A percentile compares a stretch with the other conserved stretches of the same genome.
Conservation (phyloP, 23 red algal species). For the Pyropia haitanensis region DNA sequence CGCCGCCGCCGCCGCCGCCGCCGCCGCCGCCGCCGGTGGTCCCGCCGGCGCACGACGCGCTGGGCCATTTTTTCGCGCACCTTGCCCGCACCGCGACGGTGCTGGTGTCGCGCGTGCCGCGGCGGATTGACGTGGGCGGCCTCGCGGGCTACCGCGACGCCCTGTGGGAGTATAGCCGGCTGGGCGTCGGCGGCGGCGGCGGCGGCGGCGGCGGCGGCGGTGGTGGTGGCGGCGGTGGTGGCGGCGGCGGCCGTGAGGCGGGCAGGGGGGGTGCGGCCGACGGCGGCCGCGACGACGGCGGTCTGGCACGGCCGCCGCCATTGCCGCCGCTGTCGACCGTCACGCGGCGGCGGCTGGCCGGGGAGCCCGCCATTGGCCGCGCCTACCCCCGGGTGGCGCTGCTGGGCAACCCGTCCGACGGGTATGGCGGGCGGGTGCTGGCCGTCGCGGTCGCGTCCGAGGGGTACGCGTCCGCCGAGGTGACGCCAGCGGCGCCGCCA, state of each 20-base stretch:
- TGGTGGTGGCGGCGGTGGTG: too few relatives aligned
- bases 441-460: conserved; percentile 26
- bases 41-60: conserved; percentile 15
- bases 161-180: conserved; percentile 6
- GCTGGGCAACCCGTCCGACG: conserved; percentile 68
- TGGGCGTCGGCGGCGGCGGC: too few relatives aligned
- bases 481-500: too few relatives aligned
- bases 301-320: too few relatives aligned
- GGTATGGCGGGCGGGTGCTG: conserved; percentile 55
- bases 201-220: neutral
- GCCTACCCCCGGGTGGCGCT: conserved; percentile 55
- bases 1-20: too few relatives aligned
- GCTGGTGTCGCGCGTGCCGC: conserved; percentile 7
- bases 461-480: conserved; percentile 24
- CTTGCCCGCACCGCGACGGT: neutral
- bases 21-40: too few relatives aligned
- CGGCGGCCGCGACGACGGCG: too few relatives aligned
- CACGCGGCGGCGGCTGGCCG: too few relatives aligned
- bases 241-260: too few relatives aligned
- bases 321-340: too few relatives aligned
- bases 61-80: conserved; percentile 33
- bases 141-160: conserved; percentile 46
- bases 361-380: conserved; percentile 46
- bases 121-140: conserved; percentile 51
- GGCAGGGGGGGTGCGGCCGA: too few relatives aligned